Percentiles rank a stretch among this genome's conserved stretches.
phyloP scores from a whole-genome alignment of 1,284 basidiomycete genomes.

The Apiotrichum domesticum region DNA sequence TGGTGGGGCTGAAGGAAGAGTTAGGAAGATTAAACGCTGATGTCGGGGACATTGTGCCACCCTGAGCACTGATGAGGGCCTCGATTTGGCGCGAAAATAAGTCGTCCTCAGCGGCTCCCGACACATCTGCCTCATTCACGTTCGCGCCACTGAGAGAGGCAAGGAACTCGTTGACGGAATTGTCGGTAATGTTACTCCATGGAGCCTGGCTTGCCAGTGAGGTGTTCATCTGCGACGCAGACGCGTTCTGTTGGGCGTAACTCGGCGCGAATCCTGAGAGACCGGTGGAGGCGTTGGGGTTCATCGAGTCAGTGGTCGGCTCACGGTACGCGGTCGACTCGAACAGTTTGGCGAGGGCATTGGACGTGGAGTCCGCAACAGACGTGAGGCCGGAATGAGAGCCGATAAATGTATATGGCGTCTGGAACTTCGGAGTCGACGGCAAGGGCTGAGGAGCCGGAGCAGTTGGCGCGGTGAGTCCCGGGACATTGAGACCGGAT shows the following conservation, averaged over 20 bases:
- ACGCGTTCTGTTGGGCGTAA: neutral
- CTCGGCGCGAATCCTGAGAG: no score
- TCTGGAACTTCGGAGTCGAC: neutral
- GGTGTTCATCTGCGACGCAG: neutral
- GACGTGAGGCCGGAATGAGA: constrained; percentile 32
- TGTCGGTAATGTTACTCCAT: constrained; percentile 31
- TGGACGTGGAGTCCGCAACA: constrained; percentile 24
- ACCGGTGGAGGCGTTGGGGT: neutral
- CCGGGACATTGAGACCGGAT: neutral
- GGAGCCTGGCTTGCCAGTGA: constrained; percentile 2
- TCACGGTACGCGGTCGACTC: constrained; percentile 21
- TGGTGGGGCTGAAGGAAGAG: constrained; percentile 35
- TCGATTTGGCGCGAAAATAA: constrained; percentile 34
- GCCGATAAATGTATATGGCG: constrained; percentile 29
- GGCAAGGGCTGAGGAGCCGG: constrained; percentile 4
- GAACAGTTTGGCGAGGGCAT: constrained; percentile 16
- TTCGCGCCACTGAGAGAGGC: constrained; percentile 27
- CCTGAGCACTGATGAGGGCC: constrained; percentile 23
- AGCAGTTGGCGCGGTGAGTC: neutral
- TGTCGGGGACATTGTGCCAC: constrained; percentile 19
- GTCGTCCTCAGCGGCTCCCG: constrained; percentile 25
- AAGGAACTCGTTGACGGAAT: constrained; percentile 38
- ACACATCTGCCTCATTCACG: constrained; percentile 2
- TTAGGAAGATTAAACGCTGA: constrained; percentile 20
- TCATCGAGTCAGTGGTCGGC: neutral